Base-by-base conservation (phyloP, 805 yeast species). In the Candida hispaniensis region DNA sequence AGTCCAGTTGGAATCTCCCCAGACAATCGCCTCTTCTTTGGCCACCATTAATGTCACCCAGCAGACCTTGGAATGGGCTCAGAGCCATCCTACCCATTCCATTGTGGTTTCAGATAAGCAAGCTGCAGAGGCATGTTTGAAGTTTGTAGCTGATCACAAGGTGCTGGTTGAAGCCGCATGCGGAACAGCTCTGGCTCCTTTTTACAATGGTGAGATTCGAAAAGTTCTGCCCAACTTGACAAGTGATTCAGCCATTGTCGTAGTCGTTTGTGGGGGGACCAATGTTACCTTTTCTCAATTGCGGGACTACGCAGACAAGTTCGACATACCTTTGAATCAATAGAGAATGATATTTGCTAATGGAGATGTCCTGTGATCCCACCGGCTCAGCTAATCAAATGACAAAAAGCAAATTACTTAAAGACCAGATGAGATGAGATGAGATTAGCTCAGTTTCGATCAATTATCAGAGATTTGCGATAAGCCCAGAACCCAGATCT, bases 81-180 rank as follows among this genome's bases (percentile, higher is more conserved):
- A 58, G 38, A 36, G 52, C 17, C 67, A 61, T 41, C 59, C 61
- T 17, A 61, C 68, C 2, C 54, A 44, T 23, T 58, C 72, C 1
- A 44, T 64, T 2, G 58, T 65, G 8, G 63, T 71, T 2, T 58
- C 66, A 15, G 86, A 78, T 46, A 41, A 56, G 3, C 73, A 74
- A 23, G 75, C 80, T 1, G 63, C 75, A 0, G 52, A 52, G 10
- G 71, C 77, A 1, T 64, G 75, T 32, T 47, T 71, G 15, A 58
- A 53, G 26, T 73, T 66, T 45, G 68, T 73, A 5, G 48, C 60
- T 3, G 72, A 71, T 39, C 71, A 61, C 42, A 67, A 68, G 39
- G 56, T 60, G 28, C 54, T 71, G 14, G 69, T 74, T 0, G 83
- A 77, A 50, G 82, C 82, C 0, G 83, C 83, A 1, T 77, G 83